phyloP scores from a whole-genome alignment of 352 stramenopile species.

The Phytophthora podocarpi region DNA sequence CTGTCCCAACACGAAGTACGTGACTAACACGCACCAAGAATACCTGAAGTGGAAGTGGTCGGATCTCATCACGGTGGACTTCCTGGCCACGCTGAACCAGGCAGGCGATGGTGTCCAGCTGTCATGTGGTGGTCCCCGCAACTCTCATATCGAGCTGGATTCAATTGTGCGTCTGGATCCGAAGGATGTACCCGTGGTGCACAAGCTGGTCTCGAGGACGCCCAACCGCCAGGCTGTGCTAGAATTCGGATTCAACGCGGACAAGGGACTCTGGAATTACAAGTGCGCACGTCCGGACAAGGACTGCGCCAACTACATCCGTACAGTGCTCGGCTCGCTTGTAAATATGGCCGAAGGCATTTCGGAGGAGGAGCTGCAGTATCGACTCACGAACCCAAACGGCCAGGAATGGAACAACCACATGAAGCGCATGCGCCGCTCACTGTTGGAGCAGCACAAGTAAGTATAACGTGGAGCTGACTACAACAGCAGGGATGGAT shows the following conservation, averaged over 20 bases:
- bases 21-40: constrained; percentile 85
- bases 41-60: constrained; percentile 94
- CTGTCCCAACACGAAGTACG: constrained; percentile 86
- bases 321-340: constrained; percentile 88
- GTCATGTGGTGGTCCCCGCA: constrained; percentile 73
- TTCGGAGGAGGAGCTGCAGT: constrained; percentile 91
- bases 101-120: constrained; percentile 61
- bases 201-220: constrained; percentile 65
- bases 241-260: constrained; percentile 88
- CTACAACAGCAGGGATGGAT: constrained; percentile 3
- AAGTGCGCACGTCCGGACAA: constrained; percentile 90
- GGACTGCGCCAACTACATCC: constrained; percentile 90
- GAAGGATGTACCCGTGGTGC: constrained; percentile 68
- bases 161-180: constrained; percentile 81
- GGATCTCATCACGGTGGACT: constrained; percentile 91
- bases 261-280: constrained; percentile 91
- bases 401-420: constrained; percentile 82
- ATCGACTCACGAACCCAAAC: constrained; percentile 75
- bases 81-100: constrained; percentile 67
- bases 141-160: constrained; percentile 85
- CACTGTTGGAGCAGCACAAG: constrained; percentile 62
- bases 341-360: constrained; percentile 92
- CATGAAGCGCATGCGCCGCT: constrained; percentile 82
- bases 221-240: constrained; percentile 73
- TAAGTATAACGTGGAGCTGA: constrained; percentile 22